Evolutionary conservation across 2,329 filamentous ascomycete genomes (phyloP).

Genomic region (Colletotrichum simmondsii): DNA sequence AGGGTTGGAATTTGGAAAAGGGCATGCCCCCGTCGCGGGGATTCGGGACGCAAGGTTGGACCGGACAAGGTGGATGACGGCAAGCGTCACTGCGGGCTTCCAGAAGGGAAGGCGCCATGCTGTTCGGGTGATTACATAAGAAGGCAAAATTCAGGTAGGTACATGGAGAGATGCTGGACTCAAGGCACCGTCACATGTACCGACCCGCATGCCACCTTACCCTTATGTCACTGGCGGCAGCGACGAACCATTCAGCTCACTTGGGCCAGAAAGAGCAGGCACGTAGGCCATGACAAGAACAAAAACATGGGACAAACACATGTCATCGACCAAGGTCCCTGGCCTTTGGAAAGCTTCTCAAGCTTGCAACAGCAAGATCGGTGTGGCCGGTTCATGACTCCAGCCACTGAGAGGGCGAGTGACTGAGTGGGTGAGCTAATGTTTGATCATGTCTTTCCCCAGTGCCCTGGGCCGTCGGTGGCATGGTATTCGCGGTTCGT

Average conservation of each 20-base stretch:
- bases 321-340: constrained; percentile 28
- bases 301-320: constrained; percentile 26
- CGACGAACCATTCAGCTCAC: too few species aligned
- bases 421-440: neutral
- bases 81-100: constrained; percentile 22
- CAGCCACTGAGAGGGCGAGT: neutral
- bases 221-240: too few species aligned
- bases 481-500: constrained; percentile 6
- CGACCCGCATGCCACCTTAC: neutral
- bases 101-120: neutral
- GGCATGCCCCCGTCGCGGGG: constrained; percentile 10
- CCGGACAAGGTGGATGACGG: constrained; percentile 15
- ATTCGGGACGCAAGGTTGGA: constrained; percentile 3
- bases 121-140: neutral
- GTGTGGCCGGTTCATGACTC: constrained; percentile 6
- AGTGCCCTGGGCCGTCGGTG: neutral
- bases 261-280: too few species aligned
- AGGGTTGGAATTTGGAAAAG: neutral
- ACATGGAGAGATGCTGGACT: neutral
- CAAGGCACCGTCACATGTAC: neutral
- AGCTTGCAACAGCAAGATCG: neutral
- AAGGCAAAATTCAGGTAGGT: neutral
- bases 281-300: too few species aligned
- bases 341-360: constrained; percentile 2
- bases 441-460: neutral